Evolutionary conservation across 208 protist species (phyloP), one percentile per base, ranked within the genome.

Genomic region (Acanthamoeba triangularis): DNA sequence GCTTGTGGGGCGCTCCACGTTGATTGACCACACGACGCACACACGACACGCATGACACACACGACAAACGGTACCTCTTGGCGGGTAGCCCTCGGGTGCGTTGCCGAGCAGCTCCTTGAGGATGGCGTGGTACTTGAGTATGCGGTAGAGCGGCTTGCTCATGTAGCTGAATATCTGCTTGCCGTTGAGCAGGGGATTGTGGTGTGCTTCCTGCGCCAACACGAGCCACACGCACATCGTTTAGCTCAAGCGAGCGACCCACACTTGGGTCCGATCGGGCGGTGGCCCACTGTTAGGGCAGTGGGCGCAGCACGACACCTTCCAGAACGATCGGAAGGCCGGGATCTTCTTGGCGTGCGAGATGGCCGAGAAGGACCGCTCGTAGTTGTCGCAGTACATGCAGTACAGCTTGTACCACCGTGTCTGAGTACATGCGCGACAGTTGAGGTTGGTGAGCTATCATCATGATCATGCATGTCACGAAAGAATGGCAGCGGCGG

Each of bases 361-460:
- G n/a, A 82, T 82, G 33, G 5, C 72, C 13, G 72, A 47, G 35
- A 90, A 90, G 35, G 84, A 67, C 23, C 44, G 72, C 49, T 90
- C 84, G 49, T 65, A 90, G 84, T 90, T 90, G 49, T 90, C 84
- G 49, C 84, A 90, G 49, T 90, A 90, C 84, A 90, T 90, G 54
- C 84, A 90, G 6, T 90, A 90, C 84, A 90, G 84, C 49, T 90
- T 90, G 30, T 90, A 90, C 84, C 84, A 90, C 41, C 30, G 16
- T 13, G 84, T 44, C 84, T 90, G n/a, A n/a, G n/a, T n/a, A n/a
- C n/a, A n/a, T n/a, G n/a, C n/a, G n/a, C n/a, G n/a, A n/a, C n/a
- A n/a, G n/a, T n/a, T n/a, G n/a, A n/a, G n/a, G n/a, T n/a, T n/a
- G n/a, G n/a, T n/a, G n/a, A n/a, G n/a, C n/a, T n/a, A n/a, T n/a